These are phyloP conservation scores for Thyridium curvatum DNA, from an alignment of 2,329 filamentous ascomycete species.

Conservation along the genomic window DNA sequence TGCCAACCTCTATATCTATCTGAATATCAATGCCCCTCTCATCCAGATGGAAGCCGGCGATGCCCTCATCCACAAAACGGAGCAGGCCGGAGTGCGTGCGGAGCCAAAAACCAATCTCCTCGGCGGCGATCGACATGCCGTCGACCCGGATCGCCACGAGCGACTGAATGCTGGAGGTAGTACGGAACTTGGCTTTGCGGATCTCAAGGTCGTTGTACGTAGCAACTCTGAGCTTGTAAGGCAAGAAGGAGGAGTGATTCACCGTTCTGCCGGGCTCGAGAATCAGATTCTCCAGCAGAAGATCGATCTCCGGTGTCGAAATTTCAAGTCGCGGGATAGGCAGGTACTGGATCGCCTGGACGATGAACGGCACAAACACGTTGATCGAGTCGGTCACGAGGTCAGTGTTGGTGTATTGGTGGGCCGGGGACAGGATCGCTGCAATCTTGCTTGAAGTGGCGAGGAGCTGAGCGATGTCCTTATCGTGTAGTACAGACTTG, in stretches of 20 bases:
- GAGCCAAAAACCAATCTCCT: conserved; percentile 87
- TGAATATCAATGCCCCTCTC: conserved; percentile 82
- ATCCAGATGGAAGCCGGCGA: conserved; percentile 80
- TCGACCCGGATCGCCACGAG: conserved; percentile 72
- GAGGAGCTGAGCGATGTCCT: conserved; percentile 64
- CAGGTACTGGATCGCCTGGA: conserved; percentile 76
- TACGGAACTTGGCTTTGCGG: conserved; percentile 67
- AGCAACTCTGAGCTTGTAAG: conserved; percentile 73
- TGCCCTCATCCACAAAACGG: conserved; percentile 72
- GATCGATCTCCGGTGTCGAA: conserved; percentile 73
- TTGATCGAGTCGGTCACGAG: conserved; percentile 71
- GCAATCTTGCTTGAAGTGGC: conserved; percentile 62
- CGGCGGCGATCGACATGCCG: conserved; percentile 75
- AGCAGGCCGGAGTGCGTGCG: conserved; percentile 71
- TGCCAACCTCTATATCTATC: conserved; percentile 76
- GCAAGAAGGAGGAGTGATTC: conserved; percentile 83
- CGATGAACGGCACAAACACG: conserved; percentile 71
- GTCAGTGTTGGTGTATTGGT: conserved; percentile 60
- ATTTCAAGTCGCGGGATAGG: conserved; percentile 89
- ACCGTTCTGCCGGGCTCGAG: conserved; percentile 81
- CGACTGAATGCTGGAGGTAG: conserved; percentile 59
- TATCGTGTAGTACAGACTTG: conserved; percentile 62
- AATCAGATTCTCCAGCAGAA: conserved; percentile 85
- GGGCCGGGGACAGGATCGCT: conserved; percentile 60
- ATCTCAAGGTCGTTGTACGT: conserved; percentile 85